Conservation (phyloP, 2,329 filamentous ascomycete genomes). For the Aphanocladium album region DNA sequence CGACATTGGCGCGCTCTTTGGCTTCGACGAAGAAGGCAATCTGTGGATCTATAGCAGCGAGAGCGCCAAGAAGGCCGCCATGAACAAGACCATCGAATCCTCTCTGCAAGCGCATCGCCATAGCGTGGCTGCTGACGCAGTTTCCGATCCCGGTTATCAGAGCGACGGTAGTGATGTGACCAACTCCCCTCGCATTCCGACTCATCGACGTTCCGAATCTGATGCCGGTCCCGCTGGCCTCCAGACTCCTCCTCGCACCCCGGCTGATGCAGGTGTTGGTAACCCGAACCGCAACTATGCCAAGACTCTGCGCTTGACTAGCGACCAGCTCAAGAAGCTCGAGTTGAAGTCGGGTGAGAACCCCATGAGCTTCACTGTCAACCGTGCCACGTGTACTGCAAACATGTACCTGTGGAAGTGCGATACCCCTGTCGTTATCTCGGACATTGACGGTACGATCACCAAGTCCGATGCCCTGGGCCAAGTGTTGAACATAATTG, state of each 20-base stretch:
- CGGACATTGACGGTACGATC: slow-evolving; percentile 97
- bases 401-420: slow-evolving; percentile 93
- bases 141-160: slow-evolving; percentile 91
- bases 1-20: slow-evolving; percentile 92
- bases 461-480: slow-evolving; percentile 95
- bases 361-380: slow-evolving; percentile 92
- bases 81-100: slow-evolving; percentile 56
- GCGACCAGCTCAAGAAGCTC: slow-evolving; percentile 86
- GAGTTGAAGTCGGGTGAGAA: slow-evolving; percentile 82
- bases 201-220: slow-evolving; percentile 63
- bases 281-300: slow-evolving; percentile 85
- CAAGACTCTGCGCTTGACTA: slow-evolving; percentile 91
- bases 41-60: slow-evolving; percentile 99
- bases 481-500: slow-evolving; percentile 93
- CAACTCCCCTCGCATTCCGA: slow-evolving; percentile 38
- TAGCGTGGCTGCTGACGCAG: slow-evolving; percentile 66
- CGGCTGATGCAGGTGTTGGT: slow-evolving; percentile 60
- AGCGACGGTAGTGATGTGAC: slow-evolving; percentile 72
- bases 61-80: slow-evolving; percentile 86
- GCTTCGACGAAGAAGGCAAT: slow-evolving; percentile 91
- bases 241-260: slow-evolving; percentile 63
- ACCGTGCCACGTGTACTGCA: slow-evolving; percentile 84
- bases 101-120: slow-evolving; percentile 40
- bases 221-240: slow-evolving; percentile 51
- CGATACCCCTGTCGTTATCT: slow-evolving; percentile 91